Percentiles rank a stretch among this genome's conserved stretches.
These are phyloP conservation scores for Candida piceae DNA, from an alignment of 805 yeast genomes.

Conservation along the genomic window DNA sequence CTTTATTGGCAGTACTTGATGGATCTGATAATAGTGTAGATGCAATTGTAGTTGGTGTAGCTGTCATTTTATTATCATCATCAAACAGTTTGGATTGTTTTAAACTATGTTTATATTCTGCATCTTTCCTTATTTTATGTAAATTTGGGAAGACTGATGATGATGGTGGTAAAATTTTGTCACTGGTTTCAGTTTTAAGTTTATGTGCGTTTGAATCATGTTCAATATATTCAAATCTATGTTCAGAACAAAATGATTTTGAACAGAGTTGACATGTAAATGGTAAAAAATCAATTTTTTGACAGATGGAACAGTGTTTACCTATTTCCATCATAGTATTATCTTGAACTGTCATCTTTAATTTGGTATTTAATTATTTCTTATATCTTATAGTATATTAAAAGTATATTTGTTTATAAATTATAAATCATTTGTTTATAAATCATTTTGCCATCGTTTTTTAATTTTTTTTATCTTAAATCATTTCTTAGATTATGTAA, in stretches of 20 bases:
- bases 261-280: constrained; percentile 42
- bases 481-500: too few species aligned
- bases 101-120: constrained; percentile 23
- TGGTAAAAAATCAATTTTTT: constrained; percentile 54
- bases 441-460: too few species aligned
- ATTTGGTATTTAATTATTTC: constrained; percentile 12
- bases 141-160: constrained; percentile 50
- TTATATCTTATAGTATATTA: too few species aligned
- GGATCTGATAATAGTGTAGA: constrained; percentile 10
- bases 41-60: constrained; percentile 9
- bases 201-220: constrained; percentile 26
- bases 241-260: constrained; percentile 44
- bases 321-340: constrained; percentile 50
- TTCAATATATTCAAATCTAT: constrained; percentile 33
- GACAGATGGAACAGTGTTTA: constrained; percentile 49
- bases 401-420: too few species aligned
- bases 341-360: constrained; percentile 9
- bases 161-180: constrained; percentile 33
- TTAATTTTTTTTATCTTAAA: too few species aligned
- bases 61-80: too few species aligned
- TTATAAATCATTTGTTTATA: too few species aligned
- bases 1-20: constrained; percentile 13
- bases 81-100: constrained; percentile 12
- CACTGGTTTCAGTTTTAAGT: constrained; percentile 5
- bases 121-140: constrained; percentile 33